These are phyloP conservation scores for Geoglossum glabrum DNA, from an alignment of 495 filamentous ascomycete genomes.

Conservation along the genomic window DNA sequence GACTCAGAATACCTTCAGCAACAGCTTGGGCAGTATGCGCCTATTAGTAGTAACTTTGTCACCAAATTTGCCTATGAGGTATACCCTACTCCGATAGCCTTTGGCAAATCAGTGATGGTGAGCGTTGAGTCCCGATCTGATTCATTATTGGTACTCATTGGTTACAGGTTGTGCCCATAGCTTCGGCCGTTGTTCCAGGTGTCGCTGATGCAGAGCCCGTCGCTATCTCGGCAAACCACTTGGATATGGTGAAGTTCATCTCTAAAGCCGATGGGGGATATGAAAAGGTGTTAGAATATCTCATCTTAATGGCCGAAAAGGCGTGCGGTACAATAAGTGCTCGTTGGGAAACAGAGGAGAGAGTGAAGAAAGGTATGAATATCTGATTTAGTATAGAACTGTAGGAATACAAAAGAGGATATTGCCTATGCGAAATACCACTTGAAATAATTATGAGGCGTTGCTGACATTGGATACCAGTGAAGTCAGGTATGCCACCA, in stretches of 20 bases:
- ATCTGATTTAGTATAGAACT: too few species aligned
- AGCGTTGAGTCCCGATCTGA: background rate
- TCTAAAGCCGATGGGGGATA: conserved; percentile 13
- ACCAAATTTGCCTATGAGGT: background rate
- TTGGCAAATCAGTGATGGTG: background rate
- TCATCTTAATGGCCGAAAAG: background rate
- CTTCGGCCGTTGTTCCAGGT: conserved; percentile 20
- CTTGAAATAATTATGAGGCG: too few species aligned
- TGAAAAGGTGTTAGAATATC: conserved; percentile 8
- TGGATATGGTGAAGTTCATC: conserved; percentile 20
- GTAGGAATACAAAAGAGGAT: too few species aligned
- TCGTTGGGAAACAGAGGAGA: too few species aligned
- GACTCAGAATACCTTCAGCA: conserved; percentile 19
- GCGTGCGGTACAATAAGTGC: too few species aligned
- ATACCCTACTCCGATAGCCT: background rate
- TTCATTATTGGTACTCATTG: background rate
- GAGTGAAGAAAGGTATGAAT: too few species aligned
- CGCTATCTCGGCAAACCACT: conserved; percentile 19
- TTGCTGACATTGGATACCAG: too few species aligned
- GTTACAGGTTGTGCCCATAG: conserved; percentile 15
- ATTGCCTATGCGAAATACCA: too few species aligned
- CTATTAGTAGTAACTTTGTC: background rate
- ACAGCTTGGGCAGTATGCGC: conserved; percentile 15
- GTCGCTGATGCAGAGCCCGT: conserved; percentile 18
- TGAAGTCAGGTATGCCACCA: background rate